These are phyloP conservation scores for Cytidiella melzeri DNA, from an alignment of 768 basidiomycete species.

Conservation along the genomic window DNA sequence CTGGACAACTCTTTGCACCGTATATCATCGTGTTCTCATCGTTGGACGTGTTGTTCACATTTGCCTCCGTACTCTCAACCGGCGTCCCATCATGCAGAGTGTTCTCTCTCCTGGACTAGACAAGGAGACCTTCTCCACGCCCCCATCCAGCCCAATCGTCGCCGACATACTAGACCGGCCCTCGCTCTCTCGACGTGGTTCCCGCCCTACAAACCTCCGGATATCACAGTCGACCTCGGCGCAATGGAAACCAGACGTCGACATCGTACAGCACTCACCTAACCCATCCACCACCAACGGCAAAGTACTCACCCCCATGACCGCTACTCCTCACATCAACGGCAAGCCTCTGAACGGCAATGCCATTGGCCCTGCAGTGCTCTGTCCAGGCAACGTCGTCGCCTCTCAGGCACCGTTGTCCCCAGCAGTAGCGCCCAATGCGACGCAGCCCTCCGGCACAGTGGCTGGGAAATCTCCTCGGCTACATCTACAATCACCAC, in stretches of 20 bases:
- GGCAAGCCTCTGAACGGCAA: slow-evolving; percentile 1
- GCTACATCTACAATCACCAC: slow-evolving; percentile 15
- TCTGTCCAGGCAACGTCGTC: background rate
- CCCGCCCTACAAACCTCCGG: slow-evolving; percentile 30
- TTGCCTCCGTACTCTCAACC: background rate
- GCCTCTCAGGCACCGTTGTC: background rate
- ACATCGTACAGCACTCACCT: slow-evolving; percentile 30
- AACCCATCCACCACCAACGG: slow-evolving; percentile 7
- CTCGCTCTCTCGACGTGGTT: slow-evolving; percentile 33
- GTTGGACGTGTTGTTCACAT: no score
- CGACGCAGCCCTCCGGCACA: background rate
- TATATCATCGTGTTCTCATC: slow-evolving; percentile 1
- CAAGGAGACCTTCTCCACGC: slow-evolving; percentile 37
- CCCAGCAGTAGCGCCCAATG: background rate
- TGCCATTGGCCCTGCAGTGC: slow-evolving; percentile 1
- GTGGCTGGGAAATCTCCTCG: slow-evolving; percentile 8
- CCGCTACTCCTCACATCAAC: slow-evolving; percentile 11
- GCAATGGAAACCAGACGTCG: slow-evolving; percentile 30
- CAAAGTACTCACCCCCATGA: slow-evolving; percentile 14
- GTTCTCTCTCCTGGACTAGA: slow-evolving; percentile 27
- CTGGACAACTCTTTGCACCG: slow-evolving; percentile 11
- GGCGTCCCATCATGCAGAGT: slow-evolving; percentile 1
- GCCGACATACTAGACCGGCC: slow-evolving; percentile 26
- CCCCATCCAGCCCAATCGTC: slow-evolving; percentile 34
- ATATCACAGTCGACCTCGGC: slow-evolving; percentile 22